Evolutionary conservation across 1,284 basidiomycete genomes (phyloP), one percentile per base, ranked within the genome.

Genomic region (Athelia psychrophila): DNA sequence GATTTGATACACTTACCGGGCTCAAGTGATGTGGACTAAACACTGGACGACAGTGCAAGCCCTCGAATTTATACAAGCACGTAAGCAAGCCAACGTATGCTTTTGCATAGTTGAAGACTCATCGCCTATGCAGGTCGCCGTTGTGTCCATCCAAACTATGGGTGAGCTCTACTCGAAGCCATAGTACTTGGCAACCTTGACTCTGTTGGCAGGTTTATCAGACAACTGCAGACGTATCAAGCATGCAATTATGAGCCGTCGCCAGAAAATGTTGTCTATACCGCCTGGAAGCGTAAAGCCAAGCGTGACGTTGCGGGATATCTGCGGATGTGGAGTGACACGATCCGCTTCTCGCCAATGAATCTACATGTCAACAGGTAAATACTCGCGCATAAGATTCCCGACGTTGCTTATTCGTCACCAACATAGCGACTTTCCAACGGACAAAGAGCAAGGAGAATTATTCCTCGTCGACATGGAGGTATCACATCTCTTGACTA

Each of bases 61-160:
- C 15, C 61, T 85, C 3, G 62, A 68, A 49, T 72, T 73, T 55
- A 65, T 85, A 35, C 77, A 75, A 54, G 68, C 72, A 63, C 69
- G 83, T 85, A 72, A 46, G 32, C 16, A n/a, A n/a, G n/a, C 24
- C 36, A n/a, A 42, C 13, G 18, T 49, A 10, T 51, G 25, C 35
- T 52, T 49, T 49, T 42, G 13, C 25, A 48, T 52, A 54, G n/a
- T 35, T 22, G 6, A n/a, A 6, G 16, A 8, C 42, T 46, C 44
- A 40, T 51, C 24, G 49, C 45, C 51, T 42, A 22, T 36, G 16
- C 53, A 84, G 84, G 67, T 27, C 76, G 84, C 46, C 77, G 79
- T 15, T 69, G 74, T 40, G 70, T 79, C 5, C 79, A 79, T 53
- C 84, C 83, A 0, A 86, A 86, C 56, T 83, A 82, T 58, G 83